Percentiles rank a stretch among this genome's conserved stretches.
Conservation (phyloP, 1,284 basidiomycete genomes). For the Coriolopsis trogii region DNA sequence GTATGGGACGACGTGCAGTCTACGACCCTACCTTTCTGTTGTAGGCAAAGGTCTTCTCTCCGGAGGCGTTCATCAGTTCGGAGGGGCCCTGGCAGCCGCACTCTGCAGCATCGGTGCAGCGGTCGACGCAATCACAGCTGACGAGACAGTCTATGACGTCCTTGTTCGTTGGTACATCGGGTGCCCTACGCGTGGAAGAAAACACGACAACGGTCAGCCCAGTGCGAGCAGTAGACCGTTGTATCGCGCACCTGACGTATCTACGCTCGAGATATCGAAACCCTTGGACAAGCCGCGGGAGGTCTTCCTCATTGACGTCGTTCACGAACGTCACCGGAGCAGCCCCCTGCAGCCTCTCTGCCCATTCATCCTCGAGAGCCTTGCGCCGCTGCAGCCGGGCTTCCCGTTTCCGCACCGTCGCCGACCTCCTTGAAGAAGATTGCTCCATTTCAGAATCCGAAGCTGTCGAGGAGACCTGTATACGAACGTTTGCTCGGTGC, state of each 20-base stretch:
- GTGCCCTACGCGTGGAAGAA: not conserved
- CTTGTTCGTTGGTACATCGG: slow-evolving; percentile 22
- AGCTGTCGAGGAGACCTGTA: too few relatives aligned
- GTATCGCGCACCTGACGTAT: slow-evolving; percentile 48
- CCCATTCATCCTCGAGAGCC: slow-evolving; percentile 12
- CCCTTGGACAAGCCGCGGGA: slow-evolving; percentile 42
- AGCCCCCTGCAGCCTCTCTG: slow-evolving; percentile 32
- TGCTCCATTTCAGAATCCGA: slow-evolving; percentile 3
- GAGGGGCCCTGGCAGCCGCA: slow-evolving; percentile 39
- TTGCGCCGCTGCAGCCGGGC: not conserved
- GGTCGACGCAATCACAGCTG: slow-evolving; percentile 34
- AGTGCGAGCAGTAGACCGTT: not conserved
- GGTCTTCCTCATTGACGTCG: slow-evolving; percentile 47
- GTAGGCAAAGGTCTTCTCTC: slow-evolving; percentile 43
- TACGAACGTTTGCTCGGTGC: not conserved
- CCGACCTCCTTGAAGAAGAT: not conserved
- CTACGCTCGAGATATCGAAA: slow-evolving; percentile 57
- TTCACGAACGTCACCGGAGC: slow-evolving; percentile 50
- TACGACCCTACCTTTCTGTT: slow-evolving; percentile 28
- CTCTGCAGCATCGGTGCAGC: slow-evolving; percentile 29
- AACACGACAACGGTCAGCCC: not conserved
- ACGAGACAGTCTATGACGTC: slow-evolving; percentile 26
- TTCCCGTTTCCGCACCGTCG: not conserved
- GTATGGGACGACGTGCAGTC: not conserved
- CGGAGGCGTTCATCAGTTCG: slow-evolving; percentile 24